Percentiles rank a stretch among this genome's conserved stretches.
Evolutionary conservation across 192 early-diverging fungal species (phyloP).

Genomic region (Podochytrium sp.): DNA sequence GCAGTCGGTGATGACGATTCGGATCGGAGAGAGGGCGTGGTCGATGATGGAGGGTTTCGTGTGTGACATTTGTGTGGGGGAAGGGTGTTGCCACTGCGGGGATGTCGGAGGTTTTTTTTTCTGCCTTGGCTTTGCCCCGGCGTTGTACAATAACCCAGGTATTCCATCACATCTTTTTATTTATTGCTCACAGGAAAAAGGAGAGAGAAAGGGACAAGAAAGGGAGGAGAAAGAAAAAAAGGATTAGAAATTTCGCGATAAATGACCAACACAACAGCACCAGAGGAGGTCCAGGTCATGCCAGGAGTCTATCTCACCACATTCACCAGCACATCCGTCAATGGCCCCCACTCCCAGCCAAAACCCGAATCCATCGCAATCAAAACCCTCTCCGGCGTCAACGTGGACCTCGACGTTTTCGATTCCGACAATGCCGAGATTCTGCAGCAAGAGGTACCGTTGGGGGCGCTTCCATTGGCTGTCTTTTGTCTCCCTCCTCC

Average conservation of each 20-base stretch:
- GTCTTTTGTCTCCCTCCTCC: background rate
- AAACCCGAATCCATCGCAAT: background rate
- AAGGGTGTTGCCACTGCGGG: no score
- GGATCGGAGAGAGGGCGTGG: background rate
- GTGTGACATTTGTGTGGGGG: background rate
- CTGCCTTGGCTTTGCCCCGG: background rate
- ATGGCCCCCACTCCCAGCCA: background rate
- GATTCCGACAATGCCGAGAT: conserved; percentile 15
- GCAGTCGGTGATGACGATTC: conserved; percentile 35
- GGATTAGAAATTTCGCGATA: background rate
- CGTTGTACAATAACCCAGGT: no score
- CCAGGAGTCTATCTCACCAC: conserved; percentile 23
- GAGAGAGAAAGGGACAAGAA: background rate
- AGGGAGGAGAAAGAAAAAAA: background rate
- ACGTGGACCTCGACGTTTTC: conserved; percentile 12
- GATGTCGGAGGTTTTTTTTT: no score
- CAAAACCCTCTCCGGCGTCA: background rate
- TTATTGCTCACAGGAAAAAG: background rate
- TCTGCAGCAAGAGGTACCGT: conserved; percentile 10
- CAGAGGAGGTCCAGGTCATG: conserved; percentile 28
- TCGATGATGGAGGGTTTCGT: conserved; percentile 20
- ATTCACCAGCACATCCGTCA: background rate
- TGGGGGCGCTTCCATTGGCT: background rate
- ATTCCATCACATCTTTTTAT: no score
- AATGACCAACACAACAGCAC: background rate